These are phyloP conservation scores for Nicotiana paniculata DNA, from an alignment of 257 asterid genomes.

Conservation along the genomic window DNA sequence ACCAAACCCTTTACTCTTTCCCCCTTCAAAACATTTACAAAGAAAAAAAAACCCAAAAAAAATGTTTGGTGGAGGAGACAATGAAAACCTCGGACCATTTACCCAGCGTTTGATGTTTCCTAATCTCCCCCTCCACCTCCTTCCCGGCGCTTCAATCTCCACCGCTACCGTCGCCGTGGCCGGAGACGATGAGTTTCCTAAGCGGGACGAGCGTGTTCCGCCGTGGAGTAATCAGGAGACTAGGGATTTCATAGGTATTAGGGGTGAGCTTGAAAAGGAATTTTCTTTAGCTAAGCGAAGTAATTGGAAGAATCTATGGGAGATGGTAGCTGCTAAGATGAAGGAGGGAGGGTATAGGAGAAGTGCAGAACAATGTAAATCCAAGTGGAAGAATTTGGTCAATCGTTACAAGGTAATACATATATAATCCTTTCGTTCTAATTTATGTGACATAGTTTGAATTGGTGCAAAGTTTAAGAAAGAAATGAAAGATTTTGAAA, in stretches of 20 bases:
- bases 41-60: background rate
- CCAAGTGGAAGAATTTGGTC: constrained; percentile 70
- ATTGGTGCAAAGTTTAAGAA: no score
- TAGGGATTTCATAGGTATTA: constrained; percentile 52
- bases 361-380: constrained; percentile 60
- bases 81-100: constrained; percentile 4
- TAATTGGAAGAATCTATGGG: constrained; percentile 41
- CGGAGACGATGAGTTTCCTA: constrained; percentile 40
- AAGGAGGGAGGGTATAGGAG: constrained; percentile 54
- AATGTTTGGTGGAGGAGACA: constrained; percentile 15
- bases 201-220: constrained; percentile 58
- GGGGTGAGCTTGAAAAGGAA: constrained; percentile 51
- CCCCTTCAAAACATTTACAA: background rate
- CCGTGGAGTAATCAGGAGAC: constrained; percentile 71
- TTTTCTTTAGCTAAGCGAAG: constrained; percentile 26
- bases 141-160: constrained; percentile 12
- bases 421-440: background rate
- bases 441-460: no score
- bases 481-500: background rate
- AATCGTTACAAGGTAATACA: constrained; percentile 42
- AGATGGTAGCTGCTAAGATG: constrained; percentile 44
- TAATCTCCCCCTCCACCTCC: constrained; percentile 16
- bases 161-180: background rate
- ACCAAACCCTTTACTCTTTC: background rate
- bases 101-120: constrained; percentile 16